These are phyloP conservation scores for Camelina sativa DNA, from an alignment of 345 rosid species.

Conservation along the genomic window DNA sequence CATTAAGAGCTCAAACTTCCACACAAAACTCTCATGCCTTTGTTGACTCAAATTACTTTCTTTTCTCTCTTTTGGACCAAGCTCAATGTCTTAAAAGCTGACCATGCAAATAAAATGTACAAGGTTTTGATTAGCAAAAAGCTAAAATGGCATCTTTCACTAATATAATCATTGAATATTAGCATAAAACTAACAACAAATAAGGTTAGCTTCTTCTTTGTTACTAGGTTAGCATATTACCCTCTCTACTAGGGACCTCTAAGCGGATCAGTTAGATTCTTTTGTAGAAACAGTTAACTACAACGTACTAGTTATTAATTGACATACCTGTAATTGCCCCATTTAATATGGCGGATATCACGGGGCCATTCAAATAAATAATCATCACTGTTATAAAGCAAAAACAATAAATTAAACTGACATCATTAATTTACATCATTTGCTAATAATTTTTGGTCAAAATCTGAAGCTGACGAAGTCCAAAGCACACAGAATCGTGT, in stretches of 20 bases:
- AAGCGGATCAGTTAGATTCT: conserved; percentile 10
- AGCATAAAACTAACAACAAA: not conserved
- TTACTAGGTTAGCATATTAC: conserved; percentile 1
- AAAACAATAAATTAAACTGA: not conserved
- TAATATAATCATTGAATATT: not conserved
- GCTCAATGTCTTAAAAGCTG: conserved; percentile 31
- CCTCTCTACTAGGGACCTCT: not conserved
- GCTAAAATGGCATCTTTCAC: not conserved
- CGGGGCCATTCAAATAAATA: conserved; percentile 7
- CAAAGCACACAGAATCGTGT: conserved; percentile 37
- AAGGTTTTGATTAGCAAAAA: conserved; percentile 21
- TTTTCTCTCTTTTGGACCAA: conserved; percentile 19
- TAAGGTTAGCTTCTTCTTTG: not conserved
- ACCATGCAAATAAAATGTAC: conserved; percentile 26
- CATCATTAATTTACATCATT: conserved; percentile 18
- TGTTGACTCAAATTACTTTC: conserved; percentile 35
- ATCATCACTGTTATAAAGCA: not conserved
- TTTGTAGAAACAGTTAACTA: not conserved
- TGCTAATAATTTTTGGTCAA: conserved; percentile 38
- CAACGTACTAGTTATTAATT: not conserved
- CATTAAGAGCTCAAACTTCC: conserved; percentile 38
- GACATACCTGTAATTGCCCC: not conserved
- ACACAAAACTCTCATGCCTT: conserved; percentile 34
- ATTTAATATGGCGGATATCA: conserved; percentile 11
- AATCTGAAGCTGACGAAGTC: conserved; percentile 42